Percentiles rank a stretch among this genome's conserved stretches.
phyloP scores from a whole-genome alignment of 768 basidiomycete species.

The Termitomyces sp. region DNA sequence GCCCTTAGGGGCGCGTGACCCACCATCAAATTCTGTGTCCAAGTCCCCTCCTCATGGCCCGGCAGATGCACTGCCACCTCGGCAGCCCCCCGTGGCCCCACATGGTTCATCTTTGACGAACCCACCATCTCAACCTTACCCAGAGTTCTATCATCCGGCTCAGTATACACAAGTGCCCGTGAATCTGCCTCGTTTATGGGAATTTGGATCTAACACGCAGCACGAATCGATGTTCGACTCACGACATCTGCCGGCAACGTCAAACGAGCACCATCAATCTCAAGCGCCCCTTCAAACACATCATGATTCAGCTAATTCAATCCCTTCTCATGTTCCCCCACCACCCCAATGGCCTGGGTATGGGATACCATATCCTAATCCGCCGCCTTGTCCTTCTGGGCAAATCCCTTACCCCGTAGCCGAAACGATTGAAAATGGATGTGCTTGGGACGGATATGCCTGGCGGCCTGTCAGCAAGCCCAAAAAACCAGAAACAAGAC shows the following conservation, averaged over 20 bases:
- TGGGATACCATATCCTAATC: not conserved
- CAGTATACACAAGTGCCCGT: not conserved
- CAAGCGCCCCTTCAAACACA: not conserved
- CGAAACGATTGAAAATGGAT: not conserved
- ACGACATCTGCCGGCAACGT: not conserved
- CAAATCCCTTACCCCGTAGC: not conserved
- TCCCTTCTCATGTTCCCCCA: not conserved
- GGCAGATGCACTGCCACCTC: conserved; percentile 1
- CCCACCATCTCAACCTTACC: not conserved
- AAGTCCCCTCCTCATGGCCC: not conserved
- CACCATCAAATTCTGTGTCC: not conserved
- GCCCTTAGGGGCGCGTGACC: not conserved
- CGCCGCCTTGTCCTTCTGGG: not conserved
- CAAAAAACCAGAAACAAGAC: not conserved
- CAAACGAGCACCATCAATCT: not conserved
- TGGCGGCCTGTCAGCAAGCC: not conserved
- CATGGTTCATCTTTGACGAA: not conserved
- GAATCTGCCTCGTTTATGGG: not conserved
- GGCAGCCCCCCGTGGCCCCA: not conserved
- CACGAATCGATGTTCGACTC: not conserved
- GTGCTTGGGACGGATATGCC: not conserved
- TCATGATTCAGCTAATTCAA: not conserved
- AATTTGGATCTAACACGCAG: not conserved
- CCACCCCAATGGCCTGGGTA: not conserved
- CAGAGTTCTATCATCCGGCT: not conserved